Base-by-base conservation (phyloP, 768 basidiomycete genomes). In the Macrolepiota dolichaula region DNA sequence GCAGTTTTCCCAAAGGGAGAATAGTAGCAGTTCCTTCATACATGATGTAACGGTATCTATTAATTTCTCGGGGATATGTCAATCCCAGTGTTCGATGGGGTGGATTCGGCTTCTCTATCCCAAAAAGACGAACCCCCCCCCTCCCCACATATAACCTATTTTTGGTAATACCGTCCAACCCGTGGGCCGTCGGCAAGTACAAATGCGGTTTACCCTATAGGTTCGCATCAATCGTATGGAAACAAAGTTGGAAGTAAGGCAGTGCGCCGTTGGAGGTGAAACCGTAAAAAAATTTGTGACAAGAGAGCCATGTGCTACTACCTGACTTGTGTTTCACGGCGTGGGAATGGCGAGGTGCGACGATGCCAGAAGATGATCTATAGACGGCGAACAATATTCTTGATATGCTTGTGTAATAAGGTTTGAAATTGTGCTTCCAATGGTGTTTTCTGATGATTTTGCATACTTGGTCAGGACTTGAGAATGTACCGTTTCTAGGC, bases 121-220 rank as follows among this genome's bases (percentile, higher is more conserved):
- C 7, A 3, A 32, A 32, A 32, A 7, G 29, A 32, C n/a, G n/a
- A n/a, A n/a, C n/a, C 19, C 9, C 50, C 40, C 25, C 47, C 7
- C 15, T 24, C 42, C 51, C 0, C 17, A 12, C 47, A 10, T 12
- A 44, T 19, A 37, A 17, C 50, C 57, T 44, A 59, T 38, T 51
- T 59, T 19, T n/a, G 29, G 57, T 40, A 51, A 32, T 60, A 24
- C 59, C 59, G 59, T 53, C 40, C 9, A 22, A 51, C 59, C 59
- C 59, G 59, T 53, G 51, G 59, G 59, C 59, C 59, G 59, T 53
- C 59, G 59, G 59, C 40, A 60, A 60, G 29, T 38, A 25, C 37
- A 57, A 57, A 51, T 7, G 13, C 17, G 36, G 15, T 9, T 22
- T 25, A 42, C n/a, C 44, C 27, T 27, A 44, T 54, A 29, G 35